Base-by-base conservation (phyloP, 345 rosid species). In the Eucalyptus dawsonii region DNA sequence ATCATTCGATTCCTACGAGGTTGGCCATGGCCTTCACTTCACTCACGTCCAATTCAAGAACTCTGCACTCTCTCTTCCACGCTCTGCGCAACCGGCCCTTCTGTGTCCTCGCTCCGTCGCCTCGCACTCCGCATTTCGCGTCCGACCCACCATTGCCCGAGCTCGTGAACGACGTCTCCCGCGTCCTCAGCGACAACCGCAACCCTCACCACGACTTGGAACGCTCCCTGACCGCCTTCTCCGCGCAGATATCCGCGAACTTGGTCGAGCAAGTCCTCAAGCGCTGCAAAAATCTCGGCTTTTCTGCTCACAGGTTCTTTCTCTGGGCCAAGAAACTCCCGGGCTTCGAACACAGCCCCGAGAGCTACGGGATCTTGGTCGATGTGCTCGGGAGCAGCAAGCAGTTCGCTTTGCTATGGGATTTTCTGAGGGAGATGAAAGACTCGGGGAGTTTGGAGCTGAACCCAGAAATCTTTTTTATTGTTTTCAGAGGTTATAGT, bases 281-380 rank as follows among this genome's bases (percentile, higher is more conserved):
- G 54, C 96, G 97, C 88, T 96, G 97, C 93, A 96, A 94, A 89
- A 94, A 96, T 87, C 96, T 96, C 42, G 97, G 97, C 2, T 96
- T 96, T 89, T 80, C 99, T 8, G 95, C 99, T 45, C 99, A 97
- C 89, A 93, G 98, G 50, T 96, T 97, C 95, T 97, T 97, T 80
- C 94, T 97, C 2, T 97, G 98, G 99, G 96, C 99, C n/a, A 92
- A 94, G 87, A 88, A 88, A 50, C 88, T 93, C 86, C 96, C 96
- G 34, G 93, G 94, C 72, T 95, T 97, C 51, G 89, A 91, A 88
- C 99, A 92, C 88, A 96, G 95, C 86, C 87, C 50, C 14, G 92
- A 91, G 47, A 96, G 97, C 92, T 92, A 93, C 87, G 94, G 91
- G 90, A 94, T 95, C 93, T 91, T 97, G 93, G 94, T 97, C 16